Percentiles rank a stretch among this genome's conserved stretches.
Evolutionary conservation across 352 stramenopile genomes (phyloP).

Genomic region (Phytophthora chlamydospora): DNA sequence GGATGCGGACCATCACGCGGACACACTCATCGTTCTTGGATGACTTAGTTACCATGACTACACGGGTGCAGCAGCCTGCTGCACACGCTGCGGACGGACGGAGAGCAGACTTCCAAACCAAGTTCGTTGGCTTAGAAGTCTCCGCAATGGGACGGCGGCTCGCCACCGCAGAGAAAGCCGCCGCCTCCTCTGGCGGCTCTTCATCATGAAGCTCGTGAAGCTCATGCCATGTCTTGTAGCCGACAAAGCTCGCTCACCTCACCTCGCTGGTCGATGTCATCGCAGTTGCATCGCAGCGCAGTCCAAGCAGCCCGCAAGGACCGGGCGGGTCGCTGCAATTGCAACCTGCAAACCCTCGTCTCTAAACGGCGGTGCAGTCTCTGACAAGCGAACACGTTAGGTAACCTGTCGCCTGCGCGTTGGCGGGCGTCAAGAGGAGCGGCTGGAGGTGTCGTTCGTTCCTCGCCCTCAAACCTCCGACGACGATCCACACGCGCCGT

Average conservation of each 20-base stretch:
- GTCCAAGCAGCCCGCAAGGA: constrained; percentile 18
- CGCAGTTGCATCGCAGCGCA: constrained; percentile 17
- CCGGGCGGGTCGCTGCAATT: constrained; percentile 5
- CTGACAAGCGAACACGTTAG: constrained; percentile 13
- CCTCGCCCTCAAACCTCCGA: background rate
- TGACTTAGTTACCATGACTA: constrained; percentile 42
- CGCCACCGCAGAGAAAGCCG: too few species aligned
- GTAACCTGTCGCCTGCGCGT: constrained; percentile 24
- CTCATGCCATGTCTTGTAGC: background rate
- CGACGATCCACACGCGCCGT: background rate
- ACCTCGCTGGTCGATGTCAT: constrained; percentile 9
- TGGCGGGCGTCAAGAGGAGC: background rate
- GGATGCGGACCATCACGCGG: constrained; percentile 96
- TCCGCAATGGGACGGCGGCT: too few species aligned
- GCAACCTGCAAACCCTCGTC: constrained; percentile 22
- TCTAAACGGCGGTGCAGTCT: constrained; percentile 17
- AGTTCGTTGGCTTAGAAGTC: too few species aligned
- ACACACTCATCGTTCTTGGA: constrained; percentile 92
- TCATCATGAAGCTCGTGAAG: too few species aligned
- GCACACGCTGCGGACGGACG: too few species aligned
- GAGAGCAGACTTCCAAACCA: too few species aligned
- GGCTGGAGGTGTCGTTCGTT: background rate
- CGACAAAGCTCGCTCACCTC: background rate
- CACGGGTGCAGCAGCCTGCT: background rate
- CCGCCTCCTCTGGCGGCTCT: background rate